Conservation (phyloP, 352 stramenopile species). For the Phytophthora pini region DNA sequence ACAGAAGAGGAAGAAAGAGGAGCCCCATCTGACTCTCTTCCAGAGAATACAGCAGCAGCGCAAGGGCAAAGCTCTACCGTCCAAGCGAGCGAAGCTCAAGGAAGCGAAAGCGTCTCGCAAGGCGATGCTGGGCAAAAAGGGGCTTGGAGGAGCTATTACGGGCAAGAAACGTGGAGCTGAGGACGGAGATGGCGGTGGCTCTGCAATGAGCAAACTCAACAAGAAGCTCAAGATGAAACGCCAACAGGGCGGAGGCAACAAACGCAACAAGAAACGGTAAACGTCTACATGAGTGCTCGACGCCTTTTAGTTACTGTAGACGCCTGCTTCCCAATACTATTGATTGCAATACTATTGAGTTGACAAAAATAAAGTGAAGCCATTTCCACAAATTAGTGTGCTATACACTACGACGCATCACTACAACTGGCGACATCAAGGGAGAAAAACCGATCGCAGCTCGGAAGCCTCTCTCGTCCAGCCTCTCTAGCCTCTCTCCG, state of each 20-base stretch:
- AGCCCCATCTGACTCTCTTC: conserved; percentile 84
- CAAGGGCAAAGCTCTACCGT: conserved; percentile 78
- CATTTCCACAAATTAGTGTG: no score
- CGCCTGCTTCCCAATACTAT: no score
- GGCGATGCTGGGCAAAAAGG: conserved; percentile 68
- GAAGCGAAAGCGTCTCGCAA: conserved; percentile 74
- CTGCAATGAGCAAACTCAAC: conserved; percentile 33
- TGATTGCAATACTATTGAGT: no score
- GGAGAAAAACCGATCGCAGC: conserved; percentile 26
- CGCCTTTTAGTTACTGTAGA: no score
- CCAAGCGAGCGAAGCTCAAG: conserved; percentile 88
- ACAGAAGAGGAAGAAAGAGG: conserved; percentile 53
- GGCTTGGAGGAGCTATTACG: conserved; percentile 13
- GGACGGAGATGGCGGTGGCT: conserved; percentile 28
- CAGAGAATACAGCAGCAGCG: conserved; percentile 90
- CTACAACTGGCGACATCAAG: conserved; percentile 32
- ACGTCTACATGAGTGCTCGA: not conserved
- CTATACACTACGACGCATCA: not conserved
- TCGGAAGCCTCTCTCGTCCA: conserved; percentile 2
- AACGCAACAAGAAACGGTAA: conserved; percentile 54
- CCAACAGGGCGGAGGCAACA: conserved; percentile 33
- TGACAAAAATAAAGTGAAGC: no score
- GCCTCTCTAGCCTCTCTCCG: conserved; percentile 2
- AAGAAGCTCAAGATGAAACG: conserved; percentile 54
- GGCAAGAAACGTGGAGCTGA: conserved; percentile 43